Evolutionary conservation across 352 stramenopile species (phyloP).

Genomic region (Halophytophthora batemanensis): DNA sequence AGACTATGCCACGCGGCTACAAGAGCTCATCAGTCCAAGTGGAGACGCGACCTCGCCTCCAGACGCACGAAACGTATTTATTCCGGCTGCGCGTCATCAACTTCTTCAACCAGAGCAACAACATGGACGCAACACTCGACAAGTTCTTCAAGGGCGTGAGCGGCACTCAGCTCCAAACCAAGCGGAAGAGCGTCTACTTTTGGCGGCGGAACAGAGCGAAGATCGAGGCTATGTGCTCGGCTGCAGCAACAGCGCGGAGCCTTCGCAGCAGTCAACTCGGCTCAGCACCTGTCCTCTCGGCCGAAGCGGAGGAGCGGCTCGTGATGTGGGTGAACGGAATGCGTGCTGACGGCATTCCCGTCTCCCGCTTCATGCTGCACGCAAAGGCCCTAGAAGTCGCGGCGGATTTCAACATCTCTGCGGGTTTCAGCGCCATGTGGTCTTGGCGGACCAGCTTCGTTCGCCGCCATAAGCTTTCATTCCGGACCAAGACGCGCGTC

Average conservation of each 20-base stretch:
- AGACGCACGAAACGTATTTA: conserved; percentile 1
- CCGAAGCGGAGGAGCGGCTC: conserved; percentile 18
- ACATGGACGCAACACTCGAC: not conserved
- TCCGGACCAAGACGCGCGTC: conserved; percentile 9
- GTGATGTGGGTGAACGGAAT: conserved; percentile 20
- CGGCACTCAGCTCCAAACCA: not conserved
- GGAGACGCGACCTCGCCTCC: no score
- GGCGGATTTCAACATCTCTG: not conserved
- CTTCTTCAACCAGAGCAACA: not conserved
- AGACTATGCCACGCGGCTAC: no score
- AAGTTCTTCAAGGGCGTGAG: not conserved
- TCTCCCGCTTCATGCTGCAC: conserved; percentile 21
- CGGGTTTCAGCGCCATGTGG: conserved; percentile 6
- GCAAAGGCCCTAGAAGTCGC: conserved; percentile 17
- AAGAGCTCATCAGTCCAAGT: no score
- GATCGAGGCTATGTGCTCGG: not conserved
- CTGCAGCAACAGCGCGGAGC: not conserved
- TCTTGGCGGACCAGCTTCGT: conserved; percentile 8
- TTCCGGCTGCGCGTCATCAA: conserved; percentile 2
- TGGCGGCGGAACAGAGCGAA: not conserved
- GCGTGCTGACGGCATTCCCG: conserved; percentile 18
- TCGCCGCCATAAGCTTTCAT: conserved; percentile 11
- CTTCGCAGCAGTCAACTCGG: not conserved
- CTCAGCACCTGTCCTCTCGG: conserved; percentile 11
- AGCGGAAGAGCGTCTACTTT: not conserved